Base-by-base conservation (phyloP, 2,329 filamentous ascomycete species). In the Penicillium janthinellum region DNA sequence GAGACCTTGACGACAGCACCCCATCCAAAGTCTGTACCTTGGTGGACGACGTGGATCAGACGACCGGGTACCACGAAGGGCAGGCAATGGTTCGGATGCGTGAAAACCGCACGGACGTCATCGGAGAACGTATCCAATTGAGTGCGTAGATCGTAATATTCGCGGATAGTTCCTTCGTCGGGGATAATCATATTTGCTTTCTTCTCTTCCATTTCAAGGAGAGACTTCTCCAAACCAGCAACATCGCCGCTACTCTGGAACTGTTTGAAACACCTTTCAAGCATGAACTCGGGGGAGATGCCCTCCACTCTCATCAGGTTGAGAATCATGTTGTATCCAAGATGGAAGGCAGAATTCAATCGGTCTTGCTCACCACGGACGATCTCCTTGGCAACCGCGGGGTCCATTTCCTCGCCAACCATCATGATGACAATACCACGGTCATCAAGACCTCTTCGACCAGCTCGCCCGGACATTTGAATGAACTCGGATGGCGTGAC, bases 341-440 rank as follows among this genome's bases (percentile, higher is more conserved):
- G 84, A 74, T 99, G 91, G 79, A 99, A 99, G 1, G 95, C 95
- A 3, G 95, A 98, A 78, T 98, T 98, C 34, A 99, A 87, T 67
- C 93, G 92, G 76, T 99, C 96, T 76, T 99, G 95, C 72, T 97
- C 90, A 67, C 95, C 95, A 55, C 95, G 92, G 12, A 99, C 95
- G 68, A 99, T 97, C 64, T 91, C 89, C 78, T 96, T 96, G 44
- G 95, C 94, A n/a, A 90, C 88, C 2, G 91, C 88, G 1, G 95
- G 95, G 71, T 99, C 95, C 81, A 99, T 94, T 79, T 95, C 92
- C 75, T 96, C 91, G 72, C 96, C 90, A 63, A 99, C 90, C 94
- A 99, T 98, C 92, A 99, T 98, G 75, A 99, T 98, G 67, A 99
- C 95, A 68, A 98, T 96, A 84, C 95, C 95, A 66, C 95, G 90